Conservation (phyloP, 2,329 filamentous ascomycete species). For the Alternaria arbusti region DNA sequence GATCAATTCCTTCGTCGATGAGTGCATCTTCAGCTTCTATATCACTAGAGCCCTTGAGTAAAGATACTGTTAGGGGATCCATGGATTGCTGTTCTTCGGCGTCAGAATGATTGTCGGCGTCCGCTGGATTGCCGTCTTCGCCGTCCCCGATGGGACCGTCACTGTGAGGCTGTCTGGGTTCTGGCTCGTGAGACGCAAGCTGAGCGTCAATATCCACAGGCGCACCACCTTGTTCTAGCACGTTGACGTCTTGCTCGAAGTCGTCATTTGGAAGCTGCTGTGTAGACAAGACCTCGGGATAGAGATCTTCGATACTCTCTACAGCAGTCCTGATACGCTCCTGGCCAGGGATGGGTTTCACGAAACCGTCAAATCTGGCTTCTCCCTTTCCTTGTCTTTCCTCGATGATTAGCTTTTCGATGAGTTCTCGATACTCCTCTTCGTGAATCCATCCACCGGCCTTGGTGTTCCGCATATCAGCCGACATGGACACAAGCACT, state of each 20-base stretch:
- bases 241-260: neutral
- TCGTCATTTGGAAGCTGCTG: conserved; percentile 20
- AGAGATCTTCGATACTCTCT: conserved; percentile 87
- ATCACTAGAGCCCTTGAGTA: conserved; percentile 16
- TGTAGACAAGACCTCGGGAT: conserved; percentile 66
- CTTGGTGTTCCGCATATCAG: conserved; percentile 73
- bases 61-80: conserved; percentile 41
- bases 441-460: conserved; percentile 93
- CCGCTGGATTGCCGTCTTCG: conserved; percentile 36
- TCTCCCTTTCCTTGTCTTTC: conserved; percentile 63
- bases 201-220: neutral
- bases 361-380: conserved; percentile 70
- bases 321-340: conserved; percentile 74
- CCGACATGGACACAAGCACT: conserved; percentile 86
- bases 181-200: neutral
- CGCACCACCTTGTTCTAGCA: neutral
- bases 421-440: conserved; percentile 74
- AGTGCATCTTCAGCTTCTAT: conserved; percentile 10
- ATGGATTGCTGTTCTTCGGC: conserved; percentile 31
- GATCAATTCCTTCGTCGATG: conserved; percentile 28
- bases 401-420: conserved; percentile 67
- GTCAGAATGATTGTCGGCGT: conserved; percentile 21
- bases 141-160: conserved; percentile 13
- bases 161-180: neutral
- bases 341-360: conserved; percentile 61